Evolutionary conservation across 805 yeast genomes (phyloP), one percentile per base, ranked within the genome.

Genomic region (Kodamaea leandrae): DNA sequence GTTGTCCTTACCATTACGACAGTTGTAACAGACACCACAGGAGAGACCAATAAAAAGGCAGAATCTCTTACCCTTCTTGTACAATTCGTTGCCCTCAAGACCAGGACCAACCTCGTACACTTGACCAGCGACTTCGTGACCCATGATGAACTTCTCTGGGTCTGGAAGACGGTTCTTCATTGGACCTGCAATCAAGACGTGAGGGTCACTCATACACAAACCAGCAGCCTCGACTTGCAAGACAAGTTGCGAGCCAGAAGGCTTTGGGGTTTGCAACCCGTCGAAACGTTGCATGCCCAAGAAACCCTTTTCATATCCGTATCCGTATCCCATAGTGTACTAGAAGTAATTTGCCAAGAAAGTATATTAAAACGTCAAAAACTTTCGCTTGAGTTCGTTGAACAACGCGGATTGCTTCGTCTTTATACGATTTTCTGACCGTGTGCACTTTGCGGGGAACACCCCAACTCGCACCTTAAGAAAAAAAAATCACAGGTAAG

Each of bases 101-200:
- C 44, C 54, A 1, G 44, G 36, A 12, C 74, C 74, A 1, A 56
- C 63, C 12, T 53, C 49, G 21, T 56, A 63, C 6, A 68, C 50
- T 35, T 51, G 57, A 1, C 74, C 74, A 1, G 73, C 69, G 18
- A 69, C 63, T 46, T 69, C 74, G 48, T 69, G 74, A 30, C 74
- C 74, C 73, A 69, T 67, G 9, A 69, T 63, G 48, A 68, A 65
- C 29, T 50, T 45, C 8, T 55, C 52, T 1, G 68, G 66, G 7
- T 43, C 44, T 16, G 41, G 39, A 10, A 44, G 48, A 20, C 46
- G 42, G 19, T 29, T 41, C 32, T 19, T 37, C 33, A 44, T 32
- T 26, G 52, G 52, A 2, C 49, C 49, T 6, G 43, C 37, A 13
- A 43, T 18, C 19, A 68, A 54, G 15, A 69, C 55, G 45, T 69